Conservation (phyloP, 371 early-diverging fungal species). For the Entomophthora muscae region DNA sequence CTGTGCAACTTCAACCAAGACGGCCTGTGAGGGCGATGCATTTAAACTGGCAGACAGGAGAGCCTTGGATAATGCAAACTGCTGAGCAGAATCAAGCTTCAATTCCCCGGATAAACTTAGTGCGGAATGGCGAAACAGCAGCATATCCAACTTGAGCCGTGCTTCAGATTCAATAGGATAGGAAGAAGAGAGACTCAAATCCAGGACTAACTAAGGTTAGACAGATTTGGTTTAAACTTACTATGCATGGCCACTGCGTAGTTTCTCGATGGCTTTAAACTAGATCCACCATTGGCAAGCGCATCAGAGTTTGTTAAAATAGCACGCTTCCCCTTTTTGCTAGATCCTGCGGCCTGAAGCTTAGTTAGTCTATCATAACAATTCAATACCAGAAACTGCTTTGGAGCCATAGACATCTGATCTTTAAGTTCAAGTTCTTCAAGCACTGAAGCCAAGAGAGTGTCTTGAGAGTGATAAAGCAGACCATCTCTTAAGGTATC, state of each 20-base stretch:
- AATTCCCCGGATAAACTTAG: not conserved
- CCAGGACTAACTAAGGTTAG: not conserved
- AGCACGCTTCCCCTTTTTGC: not conserved
- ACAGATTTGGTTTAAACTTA: not conserved
- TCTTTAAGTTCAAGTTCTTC: not conserved
- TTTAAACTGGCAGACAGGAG: not conserved
- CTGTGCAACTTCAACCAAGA: not conserved
- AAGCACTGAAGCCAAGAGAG: not conserved
- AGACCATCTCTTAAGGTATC: not conserved
- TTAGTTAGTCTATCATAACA: not conserved
- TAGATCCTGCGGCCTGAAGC: not conserved
- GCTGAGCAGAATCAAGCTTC: not conserved
- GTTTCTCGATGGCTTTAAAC: not conserved
- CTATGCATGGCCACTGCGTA: not conserved
- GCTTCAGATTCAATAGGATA: not conserved
- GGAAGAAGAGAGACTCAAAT: not conserved
- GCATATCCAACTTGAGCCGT: not conserved
- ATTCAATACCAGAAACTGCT: not conserved
- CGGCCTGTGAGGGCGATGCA: not conserved
- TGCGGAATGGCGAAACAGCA: not conserved
- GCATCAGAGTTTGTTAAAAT: not conserved
- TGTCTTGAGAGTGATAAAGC: not conserved
- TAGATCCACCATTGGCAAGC: not conserved
- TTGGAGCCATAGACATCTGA: not conserved
- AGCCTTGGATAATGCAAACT: not conserved